These are phyloP conservation scores for Hypholoma sublateritium DNA, from an alignment of 768 basidiomycete species.

Conservation along the genomic window DNA sequence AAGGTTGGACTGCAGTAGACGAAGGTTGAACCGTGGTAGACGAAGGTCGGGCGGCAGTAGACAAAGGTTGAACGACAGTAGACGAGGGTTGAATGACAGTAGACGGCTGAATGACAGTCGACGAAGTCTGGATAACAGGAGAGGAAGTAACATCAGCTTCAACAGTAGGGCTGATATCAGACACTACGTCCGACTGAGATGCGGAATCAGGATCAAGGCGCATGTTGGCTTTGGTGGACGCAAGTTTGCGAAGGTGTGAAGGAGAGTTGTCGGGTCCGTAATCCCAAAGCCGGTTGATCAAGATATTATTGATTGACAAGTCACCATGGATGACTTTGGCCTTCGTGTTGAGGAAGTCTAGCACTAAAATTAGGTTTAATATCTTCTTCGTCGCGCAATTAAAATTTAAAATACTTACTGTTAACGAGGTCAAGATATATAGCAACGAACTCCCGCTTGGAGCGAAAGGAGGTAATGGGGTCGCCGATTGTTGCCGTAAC, in stretches of 20 bases:
- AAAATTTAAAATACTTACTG: conserved; percentile 2
- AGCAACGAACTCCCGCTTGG: conserved; percentile 6
- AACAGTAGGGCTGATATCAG: no score
- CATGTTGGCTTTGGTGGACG: no score
- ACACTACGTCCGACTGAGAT: no score
- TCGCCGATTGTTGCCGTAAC: conserved; percentile 12
- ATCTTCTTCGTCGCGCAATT: background rate
- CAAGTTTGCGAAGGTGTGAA: background rate
- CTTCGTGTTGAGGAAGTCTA: background rate
- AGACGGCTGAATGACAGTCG: no score
- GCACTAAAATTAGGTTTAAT: background rate
- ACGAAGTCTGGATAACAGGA: no score
- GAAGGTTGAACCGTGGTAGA: no score
- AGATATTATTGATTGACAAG: conserved; percentile 4
- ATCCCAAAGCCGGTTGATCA: conserved; percentile 5
- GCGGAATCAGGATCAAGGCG: no score
- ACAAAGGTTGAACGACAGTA: no score
- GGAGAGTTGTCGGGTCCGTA: conserved; percentile 1
- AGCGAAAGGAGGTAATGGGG: conserved; percentile 12
- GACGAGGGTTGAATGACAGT: no score
- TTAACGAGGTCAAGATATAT: conserved; percentile 5
- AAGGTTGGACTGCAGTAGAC: no score
- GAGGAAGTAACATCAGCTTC: no score
- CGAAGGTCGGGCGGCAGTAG: no score
- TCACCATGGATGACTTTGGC: conserved; percentile 2